Base-by-base conservation (phyloP, 1,139 yeast genomes). In the Ashbya aceris region DNA sequence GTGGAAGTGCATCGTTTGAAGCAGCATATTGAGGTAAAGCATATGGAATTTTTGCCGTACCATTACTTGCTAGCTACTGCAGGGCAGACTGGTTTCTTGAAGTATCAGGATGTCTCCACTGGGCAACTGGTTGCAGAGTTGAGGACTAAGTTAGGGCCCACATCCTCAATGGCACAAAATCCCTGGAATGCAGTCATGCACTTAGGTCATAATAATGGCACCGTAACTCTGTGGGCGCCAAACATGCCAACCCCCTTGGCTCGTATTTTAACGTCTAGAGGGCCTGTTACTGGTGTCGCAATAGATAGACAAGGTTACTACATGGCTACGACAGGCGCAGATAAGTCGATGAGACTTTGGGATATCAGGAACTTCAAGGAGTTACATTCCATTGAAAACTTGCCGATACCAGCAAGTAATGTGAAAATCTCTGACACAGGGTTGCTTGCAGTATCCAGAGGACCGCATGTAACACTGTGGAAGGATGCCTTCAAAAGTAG, bases 171-270 rank as follows among this genome's bases (percentile, higher is more conserved):
- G 87, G 71, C 81, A 41, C 95, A 85, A 52, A 93, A 91, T 60
- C 95, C 95, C 1, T 85, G 94, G 83, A 93, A 93, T 60, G 98
- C 97, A 0, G 85, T 91, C 8, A 77, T 89, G 69, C 95, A 91
- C 64, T 71, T 89, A 46, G 99, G 99, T 27, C 96, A 89, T 58
- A 76, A 83, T 7, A 91, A 86, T 58, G 99, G 99, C 46, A 81
- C 89, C 8, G 95, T 93, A 0, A 75, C 96, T 0, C 65, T 93
- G 43, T 93, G 97, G 97, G 74, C 96, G 0, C 99, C 99, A 4
- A 77, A 79, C 42, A 80, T 85, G 80, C 70, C 87, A 2, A 76
- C 84, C 7, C 95, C 98, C 1, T 68, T 91, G 46, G 97, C 77
- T 7, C 87, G 87, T 56, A 64, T 93, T 36, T 83, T 85, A 53